phyloP scores from a whole-genome alignment of 371 early-diverging fungal genomes.

The Mortierella sp. region DNA sequence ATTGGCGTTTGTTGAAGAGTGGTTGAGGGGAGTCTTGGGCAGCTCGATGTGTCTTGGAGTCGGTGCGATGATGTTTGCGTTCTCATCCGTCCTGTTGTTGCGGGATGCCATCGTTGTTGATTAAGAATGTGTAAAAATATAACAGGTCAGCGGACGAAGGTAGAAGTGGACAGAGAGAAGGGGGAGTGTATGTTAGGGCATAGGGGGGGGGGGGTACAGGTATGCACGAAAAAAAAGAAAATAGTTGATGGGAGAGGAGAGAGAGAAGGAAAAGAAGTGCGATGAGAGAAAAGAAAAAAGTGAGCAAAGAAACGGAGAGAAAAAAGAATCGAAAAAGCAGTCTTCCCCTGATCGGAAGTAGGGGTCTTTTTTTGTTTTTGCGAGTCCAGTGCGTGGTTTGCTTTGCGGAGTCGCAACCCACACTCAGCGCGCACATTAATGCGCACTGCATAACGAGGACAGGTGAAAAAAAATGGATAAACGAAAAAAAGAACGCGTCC shows the following conservation, averaged over 20 bases:
- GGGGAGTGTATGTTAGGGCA: neutral
- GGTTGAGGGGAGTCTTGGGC: slow-evolving; percentile 13
- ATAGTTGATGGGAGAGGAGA: neutral
- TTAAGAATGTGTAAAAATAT: neutral
- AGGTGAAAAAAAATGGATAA: too few species aligned
- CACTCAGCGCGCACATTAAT: too few species aligned
- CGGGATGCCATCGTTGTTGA: neutral
- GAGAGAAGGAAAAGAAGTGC: neutral
- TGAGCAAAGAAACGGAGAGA: neutral
- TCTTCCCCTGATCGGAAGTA: too few species aligned
- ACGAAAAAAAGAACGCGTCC: neutral
- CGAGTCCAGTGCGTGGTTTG: too few species aligned
- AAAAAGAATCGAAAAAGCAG: neutral
- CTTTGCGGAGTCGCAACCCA: too few species aligned
- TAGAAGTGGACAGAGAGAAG: neutral
- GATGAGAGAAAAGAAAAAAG: neutral
- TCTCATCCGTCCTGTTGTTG: neutral
- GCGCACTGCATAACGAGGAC: too few species aligned
- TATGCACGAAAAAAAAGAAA: neutral
- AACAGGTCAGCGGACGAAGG: neutral
- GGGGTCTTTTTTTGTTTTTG: too few species aligned
- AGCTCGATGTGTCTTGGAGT: neutral
- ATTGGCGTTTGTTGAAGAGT: slow-evolving; percentile 23
- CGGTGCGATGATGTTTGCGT: neutral
- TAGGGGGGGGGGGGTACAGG: neutral